Conservation (phyloP, 2,329 filamentous ascomycete genomes). For the Talaromyces sp. region DNA sequence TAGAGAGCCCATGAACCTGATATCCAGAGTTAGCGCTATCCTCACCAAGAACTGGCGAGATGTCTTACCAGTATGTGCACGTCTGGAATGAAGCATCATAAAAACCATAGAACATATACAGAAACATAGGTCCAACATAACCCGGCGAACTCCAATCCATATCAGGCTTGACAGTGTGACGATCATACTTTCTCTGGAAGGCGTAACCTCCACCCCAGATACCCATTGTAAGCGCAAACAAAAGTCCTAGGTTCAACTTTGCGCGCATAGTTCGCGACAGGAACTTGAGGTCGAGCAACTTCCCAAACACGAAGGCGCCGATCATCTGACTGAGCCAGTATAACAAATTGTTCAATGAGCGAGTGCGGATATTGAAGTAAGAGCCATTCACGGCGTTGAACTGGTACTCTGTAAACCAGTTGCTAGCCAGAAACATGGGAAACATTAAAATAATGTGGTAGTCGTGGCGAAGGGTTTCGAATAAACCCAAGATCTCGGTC, state of each 20-base stretch:
- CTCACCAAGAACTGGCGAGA: neutral
- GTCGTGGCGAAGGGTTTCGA: conserved; percentile 67
- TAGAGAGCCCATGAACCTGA: conserved; percentile 83
- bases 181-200: conserved; percentile 65
- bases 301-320: conserved; percentile 71
- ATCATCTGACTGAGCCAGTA: conserved; percentile 79
- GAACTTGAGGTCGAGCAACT: conserved; percentile 61
- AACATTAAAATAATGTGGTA: conserved; percentile 73
- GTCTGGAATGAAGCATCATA: conserved; percentile 91
- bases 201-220: conserved; percentile 83
- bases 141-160: conserved; percentile 66
- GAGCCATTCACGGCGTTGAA: conserved; percentile 71
- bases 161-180: conserved; percentile 38
- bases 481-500: conserved; percentile 73
- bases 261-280: conserved; percentile 67
- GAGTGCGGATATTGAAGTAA: conserved; percentile 71
- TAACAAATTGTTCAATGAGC: conserved; percentile 73
- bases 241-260: conserved; percentile 59
- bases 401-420: conserved; percentile 79
- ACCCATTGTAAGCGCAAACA: conserved; percentile 70
- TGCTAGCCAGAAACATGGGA: conserved; percentile 78
- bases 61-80: conserved; percentile 73
- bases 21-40: neutral
- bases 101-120: conserved; percentile 88
- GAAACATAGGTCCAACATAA: conserved; percentile 77